Evolutionary conservation across 805 yeast species (phyloP).

Genomic region (Yarrowia alimentaria): DNA sequence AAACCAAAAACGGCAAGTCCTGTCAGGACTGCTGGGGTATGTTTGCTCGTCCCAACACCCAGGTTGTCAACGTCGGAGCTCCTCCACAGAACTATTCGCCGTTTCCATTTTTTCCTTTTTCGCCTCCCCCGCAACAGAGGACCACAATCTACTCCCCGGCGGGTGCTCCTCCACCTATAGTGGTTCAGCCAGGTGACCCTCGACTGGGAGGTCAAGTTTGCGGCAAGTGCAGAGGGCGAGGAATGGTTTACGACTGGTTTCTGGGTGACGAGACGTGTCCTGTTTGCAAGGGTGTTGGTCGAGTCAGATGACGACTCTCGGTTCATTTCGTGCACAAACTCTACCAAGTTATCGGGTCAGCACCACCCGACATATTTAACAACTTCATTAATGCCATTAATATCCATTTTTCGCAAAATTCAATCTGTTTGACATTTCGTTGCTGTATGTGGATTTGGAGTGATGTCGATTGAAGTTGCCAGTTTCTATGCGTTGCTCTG

Average conservation of each 20-base stretch:
- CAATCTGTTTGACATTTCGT: no score
- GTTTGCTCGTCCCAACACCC: slow-evolving; percentile 49
- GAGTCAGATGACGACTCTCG: slow-evolving; percentile 40
- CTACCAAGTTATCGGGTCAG: no score
- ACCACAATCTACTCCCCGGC: slow-evolving; percentile 28
- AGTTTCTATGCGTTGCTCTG: no score
- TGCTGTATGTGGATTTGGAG: no score
- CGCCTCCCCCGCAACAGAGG: slow-evolving; percentile 32
- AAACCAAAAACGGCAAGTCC: slow-evolving; percentile 55
- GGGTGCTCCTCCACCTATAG: slow-evolving; percentile 42
- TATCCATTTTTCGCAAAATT: no score
- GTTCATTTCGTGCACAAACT: no score
- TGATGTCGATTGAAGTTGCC: no score
- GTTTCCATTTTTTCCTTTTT: slow-evolving; percentile 31
- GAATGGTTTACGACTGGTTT: slow-evolving; percentile 50
- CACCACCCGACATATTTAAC: no score
- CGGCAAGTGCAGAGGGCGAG: slow-evolving; percentile 69
- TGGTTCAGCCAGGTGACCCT: slow-evolving; percentile 77
- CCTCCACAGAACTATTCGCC: slow-evolving; percentile 30
- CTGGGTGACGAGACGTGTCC: slow-evolving; percentile 63
- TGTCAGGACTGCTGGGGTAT: slow-evolving; percentile 70
- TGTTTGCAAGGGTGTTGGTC: slow-evolving; percentile 65
- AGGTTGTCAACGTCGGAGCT: slow-evolving; percentile 31
- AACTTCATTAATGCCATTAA: no score
- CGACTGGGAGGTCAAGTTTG: slow-evolving; percentile 69